Base-by-base conservation (phyloP, 2,329 filamentous ascomycete species). In the Cercospora sojina region DNA sequence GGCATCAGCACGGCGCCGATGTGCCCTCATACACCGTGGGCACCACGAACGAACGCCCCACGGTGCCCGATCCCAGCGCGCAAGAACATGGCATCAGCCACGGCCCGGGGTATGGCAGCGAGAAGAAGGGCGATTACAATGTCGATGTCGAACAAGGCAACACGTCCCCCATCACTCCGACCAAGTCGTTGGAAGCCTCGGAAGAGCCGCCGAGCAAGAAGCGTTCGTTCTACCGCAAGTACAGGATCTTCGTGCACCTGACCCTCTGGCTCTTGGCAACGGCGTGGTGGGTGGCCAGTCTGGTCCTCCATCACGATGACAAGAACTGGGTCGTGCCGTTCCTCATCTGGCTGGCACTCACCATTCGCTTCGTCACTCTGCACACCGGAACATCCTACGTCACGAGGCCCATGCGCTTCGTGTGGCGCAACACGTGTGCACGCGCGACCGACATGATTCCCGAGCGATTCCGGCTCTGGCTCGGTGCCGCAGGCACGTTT, bases 311-410 rank as follows among this genome's bases (percentile, higher is more conserved):
- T 77, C 87, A 87, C 66, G 72, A 89, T 66, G 87, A 92, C 73
- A 84, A 85, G 79, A 92, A 91, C 74, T 96, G 92, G 92, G 79
- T 96, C 64, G 86, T 93, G 59, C 92, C 93, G 0, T 95, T 96
- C 79, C 83, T 96, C 59, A 76, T 97, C 56, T 96, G 90, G 83
- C 86, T 96, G 55, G 84, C 83, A 71, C 88, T 96, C 72, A 87
- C 86, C 10, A 81, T 95, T 59, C 90, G 93, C 35, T 77, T 96
- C 58, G 70, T 96, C 75, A 90, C 90, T 76, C 87, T 91, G 79
- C 88, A 92, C 75, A 80, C 94, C 2, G 88, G 91, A 1, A 86
- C 89, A 72, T 85, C 85, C 47, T 81, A 90, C 71, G 79, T 93
- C 70, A 88, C 87, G 67, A 85, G 81, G 67, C 90, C 90, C 2